These are phyloP conservation scores for Aristolochia californica DNA, from an alignment of 164 flowering plant species.

Conservation along the genomic window DNA sequence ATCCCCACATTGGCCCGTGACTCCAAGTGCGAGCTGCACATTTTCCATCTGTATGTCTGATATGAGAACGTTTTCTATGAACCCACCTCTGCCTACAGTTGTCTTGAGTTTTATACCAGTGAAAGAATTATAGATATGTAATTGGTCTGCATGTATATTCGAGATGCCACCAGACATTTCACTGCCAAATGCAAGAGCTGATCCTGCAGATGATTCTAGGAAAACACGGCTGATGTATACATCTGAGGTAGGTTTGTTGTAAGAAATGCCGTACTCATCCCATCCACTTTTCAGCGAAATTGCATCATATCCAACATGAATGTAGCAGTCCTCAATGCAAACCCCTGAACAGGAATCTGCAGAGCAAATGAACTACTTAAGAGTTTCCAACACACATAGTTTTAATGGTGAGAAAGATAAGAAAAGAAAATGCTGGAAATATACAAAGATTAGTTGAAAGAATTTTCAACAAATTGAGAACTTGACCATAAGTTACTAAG, in stretches of 20 bases:
- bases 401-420: no score
- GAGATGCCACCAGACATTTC: slow-evolving; percentile 83
- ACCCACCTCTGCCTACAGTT: slow-evolving; percentile 53
- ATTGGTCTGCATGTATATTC: slow-evolving; percentile 26
- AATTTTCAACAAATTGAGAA: no score
- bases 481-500: no score
- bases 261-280: slow-evolving; percentile 71
- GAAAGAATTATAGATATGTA: slow-evolving; percentile 28
- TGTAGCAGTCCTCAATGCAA: slow-evolving; percentile 58
- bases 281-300: slow-evolving; percentile 69
- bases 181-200: slow-evolving; percentile 57
- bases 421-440: no score
- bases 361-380: not conserved
- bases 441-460: no score
- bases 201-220: slow-evolving; percentile 38
- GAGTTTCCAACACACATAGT: no score
- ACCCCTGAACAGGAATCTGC: slow-evolving; percentile 57
- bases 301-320: slow-evolving; percentile 55
- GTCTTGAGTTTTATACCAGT: slow-evolving; percentile 43
- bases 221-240: slow-evolving; percentile 31
- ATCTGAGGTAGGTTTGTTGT: slow-evolving; percentile 35
- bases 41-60: slow-evolving; percentile 35
- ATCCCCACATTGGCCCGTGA: slow-evolving; percentile 28
- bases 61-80: slow-evolving; percentile 28
- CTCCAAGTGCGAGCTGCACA: slow-evolving; percentile 30